Evolutionary conservation across 2,329 filamentous ascomycete species (phyloP).

Genomic region (Epichloe sylvatica): DNA sequence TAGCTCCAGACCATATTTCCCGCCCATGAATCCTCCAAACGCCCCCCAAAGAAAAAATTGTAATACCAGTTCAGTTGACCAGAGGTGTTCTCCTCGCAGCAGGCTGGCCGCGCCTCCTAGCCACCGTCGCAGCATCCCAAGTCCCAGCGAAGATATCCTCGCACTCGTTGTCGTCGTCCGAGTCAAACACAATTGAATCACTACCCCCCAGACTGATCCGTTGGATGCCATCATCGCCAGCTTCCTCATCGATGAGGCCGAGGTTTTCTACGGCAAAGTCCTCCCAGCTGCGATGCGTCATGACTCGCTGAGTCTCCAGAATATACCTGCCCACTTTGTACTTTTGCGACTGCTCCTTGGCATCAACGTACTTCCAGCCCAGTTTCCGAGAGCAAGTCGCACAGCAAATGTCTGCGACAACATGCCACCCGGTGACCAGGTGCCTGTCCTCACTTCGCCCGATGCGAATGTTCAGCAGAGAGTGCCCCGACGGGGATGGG

Average conservation of each 20-base stretch:
- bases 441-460: conserved; percentile 41
- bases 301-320: conserved; percentile 45
- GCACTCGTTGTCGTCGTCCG: conserved; percentile 51
- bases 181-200: conserved; percentile 41
- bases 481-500: conserved; percentile 11
- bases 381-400: conserved; percentile 39
- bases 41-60: neutral
- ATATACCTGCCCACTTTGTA: conserved; percentile 61
- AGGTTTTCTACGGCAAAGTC: conserved; percentile 12
- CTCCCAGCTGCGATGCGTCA: conserved; percentile 39
- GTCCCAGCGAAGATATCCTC: conserved; percentile 50
- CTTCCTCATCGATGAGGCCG: conserved; percentile 3
- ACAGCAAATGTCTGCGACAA: conserved; percentile 51
- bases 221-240: neutral
- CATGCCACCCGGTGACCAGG: conserved; percentile 48
- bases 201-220: neutral
- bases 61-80: neutral
- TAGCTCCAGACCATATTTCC: neutral
- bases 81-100: conserved; percentile 11
- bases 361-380: conserved; percentile 57
- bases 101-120: conserved; percentile 30
- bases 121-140: conserved; percentile 43
- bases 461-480: conserved; percentile 41
- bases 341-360: conserved; percentile 41
- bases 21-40: neutral